Evolutionary conservation across 2,329 filamentous ascomycete genomes (phyloP).

Genomic region (Pseudogymnoascus sp.): DNA sequence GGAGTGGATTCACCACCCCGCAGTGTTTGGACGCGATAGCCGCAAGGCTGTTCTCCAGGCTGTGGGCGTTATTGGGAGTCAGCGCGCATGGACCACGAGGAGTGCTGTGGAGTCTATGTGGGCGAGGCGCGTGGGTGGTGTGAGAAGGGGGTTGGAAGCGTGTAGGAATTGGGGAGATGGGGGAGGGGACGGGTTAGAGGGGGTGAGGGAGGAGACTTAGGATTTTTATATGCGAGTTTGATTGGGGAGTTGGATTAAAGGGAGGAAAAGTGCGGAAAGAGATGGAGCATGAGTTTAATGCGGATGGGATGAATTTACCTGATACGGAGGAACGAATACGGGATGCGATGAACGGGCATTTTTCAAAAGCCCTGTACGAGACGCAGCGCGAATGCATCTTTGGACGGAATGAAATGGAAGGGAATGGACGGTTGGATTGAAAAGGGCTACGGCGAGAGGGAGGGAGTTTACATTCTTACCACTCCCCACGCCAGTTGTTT

Average conservation of each 20-base stretch:
- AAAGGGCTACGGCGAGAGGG: neutral
- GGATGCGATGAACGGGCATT: neutral
- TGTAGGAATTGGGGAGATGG: slow-evolving; percentile 92
- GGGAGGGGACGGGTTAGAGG: slow-evolving; percentile 48
- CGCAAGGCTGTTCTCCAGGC: slow-evolving; percentile 93
- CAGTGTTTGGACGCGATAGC: slow-evolving; percentile 86
- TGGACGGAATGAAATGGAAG: neutral
- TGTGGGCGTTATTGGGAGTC: slow-evolving; percentile 92
- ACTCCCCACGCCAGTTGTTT: neutral
- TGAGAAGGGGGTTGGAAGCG: slow-evolving; percentile 72
- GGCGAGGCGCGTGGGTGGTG: slow-evolving; percentile 72
- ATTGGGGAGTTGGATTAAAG: neutral
- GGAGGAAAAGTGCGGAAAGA: neutral
- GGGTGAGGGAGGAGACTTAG: slow-evolving; percentile 8
- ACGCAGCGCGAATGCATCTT: neutral
- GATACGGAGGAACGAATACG: neutral
- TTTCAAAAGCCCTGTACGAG: slow-evolving; percentile 4
- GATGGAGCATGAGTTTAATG: neutral
- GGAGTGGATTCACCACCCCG: slow-evolving; percentile 97
- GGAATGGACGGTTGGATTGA: neutral
- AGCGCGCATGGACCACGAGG: slow-evolving; percentile 87
- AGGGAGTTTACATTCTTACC: neutral
- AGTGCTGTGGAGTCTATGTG: slow-evolving; percentile 83
- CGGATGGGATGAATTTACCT: slow-evolving; percentile 2
- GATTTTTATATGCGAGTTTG: neutral